Evolutionary conservation across 371 early-diverging fungal species (phyloP).

Genomic region (Rhizopus sp.): DNA sequence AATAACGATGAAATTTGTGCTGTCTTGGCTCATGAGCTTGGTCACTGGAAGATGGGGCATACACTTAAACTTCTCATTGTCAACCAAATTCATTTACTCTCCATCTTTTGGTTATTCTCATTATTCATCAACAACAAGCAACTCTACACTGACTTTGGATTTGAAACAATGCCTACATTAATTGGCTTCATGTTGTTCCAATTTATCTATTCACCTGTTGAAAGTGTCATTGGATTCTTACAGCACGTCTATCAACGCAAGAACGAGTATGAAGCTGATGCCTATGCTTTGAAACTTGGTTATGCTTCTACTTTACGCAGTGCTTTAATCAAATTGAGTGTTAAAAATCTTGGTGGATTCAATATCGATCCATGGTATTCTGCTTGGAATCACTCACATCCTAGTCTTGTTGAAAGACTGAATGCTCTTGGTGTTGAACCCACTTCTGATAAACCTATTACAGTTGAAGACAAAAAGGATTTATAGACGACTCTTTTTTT

Average conservation of each 20-base stretch:
- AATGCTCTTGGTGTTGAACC: slow-evolving; percentile 62
- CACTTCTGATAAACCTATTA: slow-evolving; percentile 44
- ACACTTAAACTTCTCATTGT: slow-evolving; percentile 73
- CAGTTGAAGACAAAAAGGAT: slow-evolving; percentile 33
- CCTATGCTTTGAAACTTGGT: slow-evolving; percentile 89
- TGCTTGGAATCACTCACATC: slow-evolving; percentile 94
- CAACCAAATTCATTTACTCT: slow-evolving; percentile 77
- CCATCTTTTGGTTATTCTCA: slow-evolving; percentile 86
- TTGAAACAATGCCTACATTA: slow-evolving; percentile 73
- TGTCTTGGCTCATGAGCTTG: slow-evolving; percentile 96
- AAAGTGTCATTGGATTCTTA: slow-evolving; percentile 73
- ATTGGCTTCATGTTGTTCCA: slow-evolving; percentile 91
- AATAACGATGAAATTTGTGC: slow-evolving; percentile 89
- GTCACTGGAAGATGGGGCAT: slow-evolving; percentile 96
- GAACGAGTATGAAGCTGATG: slow-evolving; percentile 97
- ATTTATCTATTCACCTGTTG: slow-evolving; percentile 79
- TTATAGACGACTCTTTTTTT: not conserved
- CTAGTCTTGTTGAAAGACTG: slow-evolving; percentile 91
- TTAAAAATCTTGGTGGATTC: slow-evolving; percentile 89
- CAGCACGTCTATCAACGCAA: slow-evolving; percentile 83
- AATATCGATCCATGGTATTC: slow-evolving; percentile 91
- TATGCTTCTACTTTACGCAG: slow-evolving; percentile 76
- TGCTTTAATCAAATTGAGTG: slow-evolving; percentile 89
- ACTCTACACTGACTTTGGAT: slow-evolving; percentile 88
- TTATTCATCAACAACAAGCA: slow-evolving; percentile 67